A percentile compares a stretch with the other conserved stretches of the same genome.
Conservation (phyloP, 495 filamentous ascomycete genomes). For the Daldinia vernicosa region DNA sequence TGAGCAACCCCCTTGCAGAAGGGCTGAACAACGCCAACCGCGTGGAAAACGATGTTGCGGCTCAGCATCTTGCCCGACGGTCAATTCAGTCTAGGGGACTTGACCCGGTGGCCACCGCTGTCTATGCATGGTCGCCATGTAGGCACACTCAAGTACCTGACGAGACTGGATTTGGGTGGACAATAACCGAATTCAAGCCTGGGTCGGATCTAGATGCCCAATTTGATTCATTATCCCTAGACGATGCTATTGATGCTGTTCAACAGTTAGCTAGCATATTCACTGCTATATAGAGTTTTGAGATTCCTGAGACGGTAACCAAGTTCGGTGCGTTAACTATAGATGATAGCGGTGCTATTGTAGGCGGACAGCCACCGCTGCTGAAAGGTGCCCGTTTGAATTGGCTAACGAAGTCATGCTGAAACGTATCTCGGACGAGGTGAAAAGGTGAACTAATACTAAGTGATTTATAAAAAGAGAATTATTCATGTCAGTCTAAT, state of each 20-base stretch:
- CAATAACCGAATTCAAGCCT: slow-evolving; percentile 9
- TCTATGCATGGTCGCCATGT: slow-evolving; percentile 17
- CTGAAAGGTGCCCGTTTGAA: neutral
- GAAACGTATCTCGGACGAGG: slow-evolving; percentile 4
- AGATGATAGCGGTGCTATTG: slow-evolving; percentile 3
- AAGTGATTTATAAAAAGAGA: too few species aligned
- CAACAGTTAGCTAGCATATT: slow-evolving; percentile 10
- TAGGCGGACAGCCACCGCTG: neutral
- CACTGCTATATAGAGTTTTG: slow-evolving; percentile 2
- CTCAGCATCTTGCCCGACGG: slow-evolving; percentile 6
- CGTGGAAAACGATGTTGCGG: slow-evolving; percentile 15
- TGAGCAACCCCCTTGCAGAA: slow-evolving; percentile 20
- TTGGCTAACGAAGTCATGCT: slow-evolving; percentile 7
- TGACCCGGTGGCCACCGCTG: slow-evolving; percentile 2
- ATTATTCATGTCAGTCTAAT: too few species aligned
- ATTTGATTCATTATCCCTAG: neutral
- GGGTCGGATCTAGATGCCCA: slow-evolving; percentile 8
- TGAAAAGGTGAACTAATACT: neutral
- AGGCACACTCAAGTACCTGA: slow-evolving; percentile 6
- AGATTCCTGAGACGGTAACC: slow-evolving; percentile 9
- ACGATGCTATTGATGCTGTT: slow-evolving; percentile 5
- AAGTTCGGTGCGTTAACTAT: slow-evolving; percentile 12
- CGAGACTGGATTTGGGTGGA: slow-evolving; percentile 16
- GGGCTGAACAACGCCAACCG: slow-evolving; percentile 13
- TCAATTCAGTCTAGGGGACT: neutral